Conservation (phyloP, 2,329 filamentous ascomycete genomes). For the Cercospora janseana region DNA sequence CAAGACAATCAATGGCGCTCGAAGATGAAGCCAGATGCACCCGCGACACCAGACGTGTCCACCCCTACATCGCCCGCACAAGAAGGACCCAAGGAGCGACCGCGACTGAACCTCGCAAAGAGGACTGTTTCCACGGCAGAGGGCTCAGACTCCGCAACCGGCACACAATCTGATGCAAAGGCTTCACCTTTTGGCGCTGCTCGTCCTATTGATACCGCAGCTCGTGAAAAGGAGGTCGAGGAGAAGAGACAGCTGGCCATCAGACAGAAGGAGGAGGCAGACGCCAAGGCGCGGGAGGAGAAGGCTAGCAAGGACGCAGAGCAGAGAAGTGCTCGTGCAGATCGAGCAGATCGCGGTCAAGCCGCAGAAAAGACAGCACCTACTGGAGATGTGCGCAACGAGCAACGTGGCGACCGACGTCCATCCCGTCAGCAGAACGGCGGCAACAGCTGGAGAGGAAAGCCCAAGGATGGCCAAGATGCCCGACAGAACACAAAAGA, state of each 20-base stretch:
- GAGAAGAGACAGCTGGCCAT: constrained; percentile 75
- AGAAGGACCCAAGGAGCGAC: constrained; percentile 63
- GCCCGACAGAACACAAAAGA: constrained; percentile 39
- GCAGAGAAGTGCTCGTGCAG: constrained; percentile 53
- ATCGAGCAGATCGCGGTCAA: constrained; percentile 36
- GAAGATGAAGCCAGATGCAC: constrained; percentile 82
- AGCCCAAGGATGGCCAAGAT: constrained; percentile 29
- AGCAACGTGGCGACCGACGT: constrained; percentile 27
- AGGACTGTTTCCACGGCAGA: constrained; percentile 80
- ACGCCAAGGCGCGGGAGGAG: constrained; percentile 78
- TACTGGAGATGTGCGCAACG: constrained; percentile 42
- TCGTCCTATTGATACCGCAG: constrained; percentile 87
- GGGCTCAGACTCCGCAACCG: constrained; percentile 43
- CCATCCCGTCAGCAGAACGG: constrained; percentile 32
- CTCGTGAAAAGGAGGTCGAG: constrained; percentile 84
- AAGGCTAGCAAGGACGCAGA: constrained; percentile 58
- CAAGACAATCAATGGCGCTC: constrained; percentile 90
- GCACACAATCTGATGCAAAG: constrained; percentile 63
- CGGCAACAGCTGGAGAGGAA: constrained; percentile 20
- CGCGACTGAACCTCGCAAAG: constrained; percentile 84
- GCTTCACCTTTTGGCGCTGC: constrained; percentile 92
- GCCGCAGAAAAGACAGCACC: constrained; percentile 40
- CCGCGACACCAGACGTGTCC: constrained; percentile 69
- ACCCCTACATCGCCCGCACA: constrained; percentile 70
- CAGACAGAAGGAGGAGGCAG: constrained; percentile 80